phyloP scores from a whole-genome alignment of 176 grass and related monocot species.

The Ensete ventricosum region DNA sequence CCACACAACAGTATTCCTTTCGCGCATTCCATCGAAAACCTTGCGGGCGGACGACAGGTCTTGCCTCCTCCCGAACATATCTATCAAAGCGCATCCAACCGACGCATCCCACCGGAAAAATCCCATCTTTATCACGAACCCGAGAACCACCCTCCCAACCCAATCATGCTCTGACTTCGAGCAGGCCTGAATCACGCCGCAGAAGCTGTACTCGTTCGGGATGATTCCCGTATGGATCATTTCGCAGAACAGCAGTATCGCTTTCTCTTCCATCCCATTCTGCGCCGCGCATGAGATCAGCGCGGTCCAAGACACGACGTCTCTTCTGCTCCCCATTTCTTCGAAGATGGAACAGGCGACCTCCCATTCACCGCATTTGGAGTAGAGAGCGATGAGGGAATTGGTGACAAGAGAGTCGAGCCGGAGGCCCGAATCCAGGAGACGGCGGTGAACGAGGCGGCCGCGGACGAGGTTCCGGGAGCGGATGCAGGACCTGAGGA shows the following conservation, averaged over 20 bases:
- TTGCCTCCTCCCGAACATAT: constrained; percentile 52
- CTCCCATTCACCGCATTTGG: constrained; percentile 41
- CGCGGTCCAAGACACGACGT: constrained; percentile 59
- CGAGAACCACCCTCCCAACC: constrained; percentile 21
- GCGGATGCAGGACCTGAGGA: constrained; percentile 25
- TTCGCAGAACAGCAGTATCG: constrained; percentile 25
- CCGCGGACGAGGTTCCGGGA: constrained; percentile 26
- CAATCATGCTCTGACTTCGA: constrained; percentile 16
- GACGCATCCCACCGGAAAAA: constrained; percentile 37
- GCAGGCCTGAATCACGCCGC: constrained; percentile 26
- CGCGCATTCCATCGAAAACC: constrained; percentile 38
- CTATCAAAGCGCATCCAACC: constrained; percentile 60
- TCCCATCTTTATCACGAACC: constrained; percentile 36
- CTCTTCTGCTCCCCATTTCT: constrained; percentile 42
- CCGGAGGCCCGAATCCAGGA: constrained; percentile 26
- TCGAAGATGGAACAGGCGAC: constrained; percentile 41
- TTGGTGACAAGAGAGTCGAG: constrained; percentile 37
- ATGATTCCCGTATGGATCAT: constrained; percentile 27
- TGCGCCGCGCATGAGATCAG: constrained; percentile 42
- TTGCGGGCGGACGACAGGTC: constrained; percentile 33
- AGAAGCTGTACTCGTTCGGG: constrained; percentile 48
- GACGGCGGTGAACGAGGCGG: constrained; percentile 32
- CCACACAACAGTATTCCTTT: constrained; percentile 58
- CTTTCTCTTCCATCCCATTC: constrained; percentile 23
- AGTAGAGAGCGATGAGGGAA: constrained; percentile 55